Base-by-base conservation (phyloP, 2,329 filamentous ascomycete genomes). In the Emergomyces orientalis region DNA sequence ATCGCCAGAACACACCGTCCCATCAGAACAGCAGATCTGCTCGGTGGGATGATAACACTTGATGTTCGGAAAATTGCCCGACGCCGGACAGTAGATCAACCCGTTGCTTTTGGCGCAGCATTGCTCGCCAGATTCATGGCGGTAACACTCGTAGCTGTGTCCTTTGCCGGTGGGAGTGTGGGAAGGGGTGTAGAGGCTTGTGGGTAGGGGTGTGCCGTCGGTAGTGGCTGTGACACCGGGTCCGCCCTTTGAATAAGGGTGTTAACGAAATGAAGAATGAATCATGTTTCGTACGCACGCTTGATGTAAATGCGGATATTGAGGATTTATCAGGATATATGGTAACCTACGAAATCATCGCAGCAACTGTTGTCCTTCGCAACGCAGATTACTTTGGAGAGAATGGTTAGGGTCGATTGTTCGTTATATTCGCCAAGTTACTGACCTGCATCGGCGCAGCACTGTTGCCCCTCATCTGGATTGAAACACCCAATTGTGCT, bases 291-390 rank as follows among this genome's bases (percentile, higher is more conserved):
- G 5, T 22, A n/a, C n/a, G 7, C n/a, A n/a, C 30, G 39, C 6
- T 34, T 22, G 17, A 56, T 56, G 22, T 34, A 25, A 32, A 55
- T 52, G 59, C 13, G 59, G 11, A 54, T 47, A 8, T 13, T n/a
- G 41, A 11, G 43, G 22, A 22, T 3, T 3, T 11, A 22, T 45
- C n/a, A n/a, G n/a, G n/a, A 25, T 34, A 39, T 22, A 43, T 39
- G 9, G 19, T 4, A 51, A 63, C 56, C 22, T 60, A 63, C 55
- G 2, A 52, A 60, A 32, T 60, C 39, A 27, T 63, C 61, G 32
- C 61, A 59, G 54, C 61, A 63, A 22, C 39, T 60, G 25, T 63
- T 63, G 45, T 63, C 56, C 37, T 52, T 59, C 25, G 41, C 56
- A 22, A 63, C 61, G 47, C 61, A 63, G 32, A 60, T 14, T 14